phyloP scores from a whole-genome alignment of 176 grass and related monocot genomes.

The Melocanna baccifera region DNA sequence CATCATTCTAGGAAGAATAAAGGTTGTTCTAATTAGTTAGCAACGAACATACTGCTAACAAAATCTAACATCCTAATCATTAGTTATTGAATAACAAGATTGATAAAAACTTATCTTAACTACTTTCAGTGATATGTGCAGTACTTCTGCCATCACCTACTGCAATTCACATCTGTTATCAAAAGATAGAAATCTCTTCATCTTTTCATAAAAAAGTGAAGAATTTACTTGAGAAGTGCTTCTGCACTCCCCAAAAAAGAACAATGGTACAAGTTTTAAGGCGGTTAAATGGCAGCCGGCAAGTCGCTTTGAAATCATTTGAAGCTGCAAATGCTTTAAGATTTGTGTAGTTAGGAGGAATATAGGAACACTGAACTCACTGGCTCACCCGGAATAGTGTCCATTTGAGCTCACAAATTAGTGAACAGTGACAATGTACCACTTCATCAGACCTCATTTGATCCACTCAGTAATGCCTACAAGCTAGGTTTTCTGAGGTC shows the following conservation, averaged over 20 bases:
- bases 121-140: not conserved
- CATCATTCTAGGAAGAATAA: not conserved
- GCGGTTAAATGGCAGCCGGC: not conserved
- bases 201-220: not conserved
- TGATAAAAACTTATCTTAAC: not conserved
- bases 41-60: not conserved
- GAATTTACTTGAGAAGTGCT: not conserved
- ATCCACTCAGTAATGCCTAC: not conserved
- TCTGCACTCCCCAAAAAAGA: not conserved
- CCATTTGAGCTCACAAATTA: not conserved
- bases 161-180: not conserved
- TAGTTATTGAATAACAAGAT: not conserved
- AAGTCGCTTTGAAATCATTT: not conserved
- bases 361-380: not conserved
- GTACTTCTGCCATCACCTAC: not conserved
- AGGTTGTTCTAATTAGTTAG: not conserved
- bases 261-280: not conserved
- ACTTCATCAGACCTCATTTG: not conserved
- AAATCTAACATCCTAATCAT: not conserved
- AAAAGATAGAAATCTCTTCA: not conserved
- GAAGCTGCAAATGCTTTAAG: not conserved
- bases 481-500: not conserved
- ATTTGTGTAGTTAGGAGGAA: not conserved
- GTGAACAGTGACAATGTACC: not conserved
- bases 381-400: not conserved